These are phyloP conservation scores for Fallopia convolvulus DNA, from an alignment of 148 eudicot species.

Conservation along the genomic window DNA sequence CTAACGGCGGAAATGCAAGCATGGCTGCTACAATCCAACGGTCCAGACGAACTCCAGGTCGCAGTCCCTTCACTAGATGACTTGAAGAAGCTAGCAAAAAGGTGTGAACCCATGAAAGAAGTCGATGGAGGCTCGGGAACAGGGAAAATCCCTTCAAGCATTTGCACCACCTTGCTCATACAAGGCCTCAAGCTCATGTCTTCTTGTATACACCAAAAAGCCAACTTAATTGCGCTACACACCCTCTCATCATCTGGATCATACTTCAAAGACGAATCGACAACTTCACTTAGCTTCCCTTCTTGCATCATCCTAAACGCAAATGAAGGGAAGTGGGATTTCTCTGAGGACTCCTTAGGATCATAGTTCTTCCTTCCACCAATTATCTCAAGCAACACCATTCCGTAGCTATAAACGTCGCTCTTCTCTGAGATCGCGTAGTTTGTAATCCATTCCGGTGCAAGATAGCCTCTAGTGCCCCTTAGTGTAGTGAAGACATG, in stretches of 20 bases:
- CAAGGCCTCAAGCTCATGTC: slow-evolving; percentile 74
- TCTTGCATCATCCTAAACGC: slow-evolving; percentile 91
- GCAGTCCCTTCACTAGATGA: slow-evolving; percentile 38
- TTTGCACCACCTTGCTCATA: slow-evolving; percentile 83
- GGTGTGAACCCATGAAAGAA: slow-evolving; percentile 52
- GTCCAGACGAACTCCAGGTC: slow-evolving; percentile 66
- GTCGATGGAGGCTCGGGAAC: slow-evolving; percentile 70
- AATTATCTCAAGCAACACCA: slow-evolving; percentile 89
- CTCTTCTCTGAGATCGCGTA: slow-evolving; percentile 93
- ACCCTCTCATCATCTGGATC: slow-evolving; percentile 61
- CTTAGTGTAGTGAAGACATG: slow-evolving; percentile 79
- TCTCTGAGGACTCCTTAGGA: slow-evolving; percentile 47
- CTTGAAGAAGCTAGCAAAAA: slow-evolving; percentile 51
- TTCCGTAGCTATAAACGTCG: slow-evolving; percentile 91
- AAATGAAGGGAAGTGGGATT: slow-evolving; percentile 74
- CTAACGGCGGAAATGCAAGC: slow-evolving; percentile 64
- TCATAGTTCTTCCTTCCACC: slow-evolving; percentile 87
- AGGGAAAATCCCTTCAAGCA: slow-evolving; percentile 71
- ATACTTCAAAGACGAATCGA: slow-evolving; percentile 49
- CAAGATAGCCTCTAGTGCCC: slow-evolving; percentile 91
- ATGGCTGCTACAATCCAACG: slow-evolving; percentile 73
- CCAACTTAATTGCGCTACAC: slow-evolving; percentile 54
- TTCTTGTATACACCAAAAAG: slow-evolving; percentile 96
- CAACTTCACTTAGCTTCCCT: slow-evolving; percentile 55
- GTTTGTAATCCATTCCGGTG: slow-evolving; percentile 95